phyloP scores from a whole-genome alignment of 148 eudicot genomes.

The Chenopodium album region DNA sequence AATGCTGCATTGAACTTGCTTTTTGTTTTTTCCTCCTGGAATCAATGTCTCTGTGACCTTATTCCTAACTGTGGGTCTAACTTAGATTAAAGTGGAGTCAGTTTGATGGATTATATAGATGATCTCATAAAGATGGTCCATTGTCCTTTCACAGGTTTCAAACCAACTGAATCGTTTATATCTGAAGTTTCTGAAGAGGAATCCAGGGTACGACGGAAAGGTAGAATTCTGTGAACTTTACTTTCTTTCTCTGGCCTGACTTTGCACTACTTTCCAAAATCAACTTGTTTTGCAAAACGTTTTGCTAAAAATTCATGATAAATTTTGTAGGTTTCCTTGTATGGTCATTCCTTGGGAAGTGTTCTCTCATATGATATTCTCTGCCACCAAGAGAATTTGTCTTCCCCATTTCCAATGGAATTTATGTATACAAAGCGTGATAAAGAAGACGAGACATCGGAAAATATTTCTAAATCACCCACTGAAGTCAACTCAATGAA shows the following conservation, averaged over 20 bases:
- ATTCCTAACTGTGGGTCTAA: background rate
- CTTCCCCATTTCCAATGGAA: slow-evolving; percentile 84
- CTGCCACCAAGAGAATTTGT: slow-evolving; percentile 85
- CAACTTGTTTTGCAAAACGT: slow-evolving; percentile 2
- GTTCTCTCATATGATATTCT: slow-evolving; percentile 94
- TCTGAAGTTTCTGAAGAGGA: slow-evolving; percentile 81
- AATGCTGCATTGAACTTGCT: background rate
- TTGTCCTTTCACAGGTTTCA: slow-evolving; percentile 59
- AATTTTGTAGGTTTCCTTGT: slow-evolving; percentile 69
- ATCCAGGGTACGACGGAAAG: slow-evolving; percentile 99
- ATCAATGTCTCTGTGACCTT: background rate
- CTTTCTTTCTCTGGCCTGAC: background rate
- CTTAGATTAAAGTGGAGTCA: background rate
- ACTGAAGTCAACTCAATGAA: slow-evolving; percentile 20
- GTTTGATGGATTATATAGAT: background rate
- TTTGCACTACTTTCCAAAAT: background rate
- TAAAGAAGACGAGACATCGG: slow-evolving; percentile 30
- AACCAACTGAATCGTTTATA: slow-evolving; percentile 80
- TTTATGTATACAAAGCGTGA: slow-evolving; percentile 50
- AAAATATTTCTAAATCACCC: slow-evolving; percentile 25
- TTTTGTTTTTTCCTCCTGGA: background rate
- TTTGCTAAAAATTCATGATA: slow-evolving; percentile 16
- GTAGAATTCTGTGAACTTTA: slow-evolving; percentile 35
- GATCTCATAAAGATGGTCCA: slow-evolving; percentile 7
- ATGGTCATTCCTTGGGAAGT: slow-evolving; percentile 97